Base-by-base conservation (phyloP, 2,329 filamentous ascomycete species). In the Fusarium sp. region DNA sequence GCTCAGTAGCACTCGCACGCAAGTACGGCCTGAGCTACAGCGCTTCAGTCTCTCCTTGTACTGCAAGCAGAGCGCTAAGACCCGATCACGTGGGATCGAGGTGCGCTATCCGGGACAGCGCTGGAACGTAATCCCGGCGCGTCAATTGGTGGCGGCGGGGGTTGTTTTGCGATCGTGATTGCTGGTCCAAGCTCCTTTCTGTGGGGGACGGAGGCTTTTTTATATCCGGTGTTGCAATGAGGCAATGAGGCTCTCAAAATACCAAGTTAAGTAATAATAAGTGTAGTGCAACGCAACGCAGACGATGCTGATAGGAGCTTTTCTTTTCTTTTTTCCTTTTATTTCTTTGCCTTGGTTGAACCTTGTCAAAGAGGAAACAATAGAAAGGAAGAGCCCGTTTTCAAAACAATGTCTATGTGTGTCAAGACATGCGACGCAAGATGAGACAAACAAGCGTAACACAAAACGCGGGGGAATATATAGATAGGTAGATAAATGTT, bases 61-160 rank as follows among this genome's bases (percentile, higher is more conserved):
- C 62, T 63, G 61, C 39, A 66, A 61, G 52, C 65, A 62, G 57
- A 39, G 19, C 38, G 37, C 29, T 23, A 19, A 32, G 50, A 48
- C 41, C 14, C 35, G 32, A 52, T 68, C 66, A 68, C 66, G 66
- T 68, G 64, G 35, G 5, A 35, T 45, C 10, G 10, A 42, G 19
- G 23, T 37, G 37, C 46, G 25, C 51, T 51, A n/a, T 21, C 19
- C 49, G 53, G 53, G 54, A 42, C 6, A 35, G 32, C 55, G 63
- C 54, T 57, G 29, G 15, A 66, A 66, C 31, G 47, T 64, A 64
- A 46, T 46, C 50, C 58, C 63, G 63, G 39, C 44, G 49, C 43
- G 36, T 54, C 49, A 36, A 41, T 38, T 38, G 23, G 62, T 58
- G 57, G 61, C 57, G 41, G 36, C 37, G 37, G 29, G 15, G 14